A percentile compares a stretch with the other conserved stretches of the same genome.
phyloP scores from a whole-genome alignment of 1,284 basidiomycete genomes.

The Chalciporus piperatoides region DNA sequence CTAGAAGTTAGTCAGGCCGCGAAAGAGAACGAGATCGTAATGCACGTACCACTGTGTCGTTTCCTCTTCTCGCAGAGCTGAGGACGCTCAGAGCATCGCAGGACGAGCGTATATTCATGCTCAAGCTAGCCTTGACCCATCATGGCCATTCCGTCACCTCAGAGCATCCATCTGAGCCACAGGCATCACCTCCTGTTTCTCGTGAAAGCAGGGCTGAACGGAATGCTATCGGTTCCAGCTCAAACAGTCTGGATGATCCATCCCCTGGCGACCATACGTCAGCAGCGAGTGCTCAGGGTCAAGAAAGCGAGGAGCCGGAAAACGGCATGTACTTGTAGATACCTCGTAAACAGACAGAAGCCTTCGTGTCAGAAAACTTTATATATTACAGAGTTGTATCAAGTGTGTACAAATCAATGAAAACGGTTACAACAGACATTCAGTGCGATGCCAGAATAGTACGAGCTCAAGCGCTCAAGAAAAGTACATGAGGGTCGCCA shows the following conservation, averaged over 20 bases:
- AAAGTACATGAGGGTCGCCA: slow-evolving; percentile 63
- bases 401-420: background rate
- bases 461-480: slow-evolving; percentile 34
- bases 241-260: slow-evolving; percentile 15
- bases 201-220: background rate
- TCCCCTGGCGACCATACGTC: background rate
- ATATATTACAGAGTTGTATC: background rate
- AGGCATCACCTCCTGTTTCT: background rate
- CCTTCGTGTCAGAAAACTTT: background rate
- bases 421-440: too few relatives aligned
- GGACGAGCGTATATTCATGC: slow-evolving; percentile 64
- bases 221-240: slow-evolving; percentile 4
- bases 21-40: slow-evolving; percentile 51
- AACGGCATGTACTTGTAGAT: slow-evolving; percentile 30
- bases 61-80: slow-evolving; percentile 12
- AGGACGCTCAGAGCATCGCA: slow-evolving; percentile 56
- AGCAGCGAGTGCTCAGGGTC: background rate
- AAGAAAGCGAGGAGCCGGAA: slow-evolving; percentile 6
- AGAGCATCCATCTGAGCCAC: slow-evolving; percentile 8
- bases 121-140: slow-evolving; percentile 58
- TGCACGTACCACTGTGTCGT: slow-evolving; percentile 31
- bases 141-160: slow-evolving; percentile 50
- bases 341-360: background rate
- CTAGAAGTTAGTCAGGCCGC: slow-evolving; percentile 45
- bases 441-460: background rate